These are phyloP conservation scores for Salix udensis DNA, from an alignment of 345 rosid species.

Conservation along the genomic window DNA sequence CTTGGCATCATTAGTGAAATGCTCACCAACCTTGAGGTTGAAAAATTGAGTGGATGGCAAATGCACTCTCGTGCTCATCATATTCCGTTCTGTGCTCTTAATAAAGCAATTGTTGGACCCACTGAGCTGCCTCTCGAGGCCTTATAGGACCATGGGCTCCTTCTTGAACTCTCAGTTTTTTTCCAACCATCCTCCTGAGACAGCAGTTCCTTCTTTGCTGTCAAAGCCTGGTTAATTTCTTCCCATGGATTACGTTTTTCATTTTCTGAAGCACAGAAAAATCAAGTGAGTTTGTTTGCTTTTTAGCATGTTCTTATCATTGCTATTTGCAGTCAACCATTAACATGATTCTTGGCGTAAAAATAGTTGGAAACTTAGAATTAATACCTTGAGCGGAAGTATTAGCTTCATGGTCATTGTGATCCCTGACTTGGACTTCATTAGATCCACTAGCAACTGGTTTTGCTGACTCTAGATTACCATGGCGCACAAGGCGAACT, in stretches of 20 bases:
- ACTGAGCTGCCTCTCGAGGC: slow-evolving; percentile 71
- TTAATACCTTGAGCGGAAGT: slow-evolving; percentile 49
- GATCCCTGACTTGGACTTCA: slow-evolving; percentile 22
- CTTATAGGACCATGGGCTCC: slow-evolving; percentile 57
- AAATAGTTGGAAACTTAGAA: not conserved
- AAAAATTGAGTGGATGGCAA: not conserved
- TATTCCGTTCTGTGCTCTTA: slow-evolving; percentile 55
- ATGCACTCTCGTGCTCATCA: not conserved
- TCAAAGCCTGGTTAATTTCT: slow-evolving; percentile 56
- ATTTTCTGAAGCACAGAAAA: slow-evolving; percentile 36
- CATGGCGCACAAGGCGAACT: slow-evolving; percentile 50
- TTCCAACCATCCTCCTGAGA: slow-evolving; percentile 53
- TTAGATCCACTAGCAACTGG: slow-evolving; percentile 19
- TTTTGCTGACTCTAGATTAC: slow-evolving; percentile 24
- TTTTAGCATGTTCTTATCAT: slow-evolving; percentile 1
- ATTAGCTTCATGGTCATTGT: slow-evolving; percentile 24
- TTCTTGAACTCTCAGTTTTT: slow-evolving; percentile 43
- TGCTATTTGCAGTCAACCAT: not conserved
- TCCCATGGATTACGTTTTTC: slow-evolving; percentile 59
- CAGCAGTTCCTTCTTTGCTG: slow-evolving; percentile 62
- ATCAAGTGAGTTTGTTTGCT: not conserved
- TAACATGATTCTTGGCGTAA: not conserved
- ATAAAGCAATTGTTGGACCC: slow-evolving; percentile 75
- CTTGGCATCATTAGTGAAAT: not conserved
- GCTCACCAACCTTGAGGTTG: not conserved